phyloP scores from a whole-genome alignment of 164 flowering plant species.

The Hamamelis virginiana region DNA sequence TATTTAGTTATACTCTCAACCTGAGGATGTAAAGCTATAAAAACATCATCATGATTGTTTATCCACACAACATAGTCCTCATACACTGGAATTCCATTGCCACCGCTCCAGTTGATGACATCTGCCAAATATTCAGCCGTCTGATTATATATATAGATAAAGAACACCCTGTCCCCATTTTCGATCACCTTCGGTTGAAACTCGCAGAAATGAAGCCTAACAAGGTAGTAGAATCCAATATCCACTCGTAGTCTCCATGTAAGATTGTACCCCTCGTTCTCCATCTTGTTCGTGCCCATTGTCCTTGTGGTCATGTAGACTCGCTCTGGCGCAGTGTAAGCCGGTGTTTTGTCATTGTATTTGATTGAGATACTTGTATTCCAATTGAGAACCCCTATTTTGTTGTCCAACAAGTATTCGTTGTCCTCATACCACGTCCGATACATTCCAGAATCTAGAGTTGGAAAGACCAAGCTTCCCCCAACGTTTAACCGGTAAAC shows the following conservation, averaged over 20 bases:
- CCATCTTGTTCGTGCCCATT: neutral
- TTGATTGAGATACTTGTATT: neutral
- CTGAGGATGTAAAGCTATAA: constrained; percentile 31
- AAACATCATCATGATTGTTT: constrained; percentile 11
- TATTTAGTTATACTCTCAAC: neutral
- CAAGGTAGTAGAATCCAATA: constrained; percentile 29
- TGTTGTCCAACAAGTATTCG: neutral
- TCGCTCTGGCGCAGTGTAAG: constrained; percentile 22
- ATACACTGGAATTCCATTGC: constrained; percentile 14
- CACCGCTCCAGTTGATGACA: constrained; percentile 22
- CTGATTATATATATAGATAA: constrained; percentile 25
- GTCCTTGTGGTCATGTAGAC: constrained; percentile 25
- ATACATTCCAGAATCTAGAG: constrained; percentile 23
- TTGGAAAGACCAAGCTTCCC: neutral
- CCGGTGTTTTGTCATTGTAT: constrained; percentile 4
- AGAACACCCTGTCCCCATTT: constrained; percentile 14
- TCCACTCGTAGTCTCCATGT: constrained; percentile 43
- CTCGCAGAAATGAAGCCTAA: constrained; percentile 50
- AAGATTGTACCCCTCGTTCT: constrained; percentile 11
- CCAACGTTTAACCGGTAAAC: constrained; percentile 34
- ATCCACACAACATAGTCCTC: constrained; percentile 25
- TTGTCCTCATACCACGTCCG: constrained; percentile 15
- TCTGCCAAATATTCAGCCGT: constrained; percentile 22
- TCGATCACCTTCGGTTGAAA: neutral
- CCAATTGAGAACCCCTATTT: neutral